Evolutionary conservation across 192 early-diverging fungal genomes (phyloP), one percentile per base, ranked within the genome.

Genomic region (Coemansia erecta): DNA sequence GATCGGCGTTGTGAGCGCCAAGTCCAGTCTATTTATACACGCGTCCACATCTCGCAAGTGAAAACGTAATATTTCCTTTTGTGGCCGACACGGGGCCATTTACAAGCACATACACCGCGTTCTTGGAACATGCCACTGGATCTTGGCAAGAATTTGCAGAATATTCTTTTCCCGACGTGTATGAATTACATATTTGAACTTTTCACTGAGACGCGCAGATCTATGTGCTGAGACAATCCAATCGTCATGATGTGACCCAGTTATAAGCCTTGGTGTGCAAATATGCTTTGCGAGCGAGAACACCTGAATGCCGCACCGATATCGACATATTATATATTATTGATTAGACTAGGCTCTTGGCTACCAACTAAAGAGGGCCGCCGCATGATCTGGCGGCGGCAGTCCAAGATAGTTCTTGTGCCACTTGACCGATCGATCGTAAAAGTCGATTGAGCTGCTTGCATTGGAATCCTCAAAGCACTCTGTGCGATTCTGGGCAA

Each of bases 321-420:
- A 42, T n/a, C 11, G 41, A 42, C 13, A 13, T 12, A 40, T 10
- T 21, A 15, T 19, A 9, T 33, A 41, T 18, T 18, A 26, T 41
- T 10, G 10, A n/a, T 24, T 9, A 33, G 17, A 17, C 3, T 23
- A 1, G 1, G 4, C 15, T 19, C 17, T 0, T 8, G 17, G n/a
- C 45, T 59, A 77, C 74, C 74, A 77, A 43, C 74, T 77, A 33
- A 77, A 77, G 53, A 51, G 41, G 8, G 74, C 74, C 0, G 42
- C 56, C 2, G 74, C 74, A 58, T 77, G 74, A 61, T 77, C 74
- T 6, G 44, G 50, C 4, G 74, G 74, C 21, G 74, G 74, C 40
- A 77, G 41, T 2, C 74, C 74, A 41, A 77, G 46, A 33, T 77
- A 77, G 61, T 77, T 68, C 21, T 77, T 71, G 50, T 77, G 74